Percentiles rank a stretch among this genome's conserved stretches.
phyloP scores from a whole-genome alignment of 139 green algal genomes.

The Dunaliella primolecta region DNA sequence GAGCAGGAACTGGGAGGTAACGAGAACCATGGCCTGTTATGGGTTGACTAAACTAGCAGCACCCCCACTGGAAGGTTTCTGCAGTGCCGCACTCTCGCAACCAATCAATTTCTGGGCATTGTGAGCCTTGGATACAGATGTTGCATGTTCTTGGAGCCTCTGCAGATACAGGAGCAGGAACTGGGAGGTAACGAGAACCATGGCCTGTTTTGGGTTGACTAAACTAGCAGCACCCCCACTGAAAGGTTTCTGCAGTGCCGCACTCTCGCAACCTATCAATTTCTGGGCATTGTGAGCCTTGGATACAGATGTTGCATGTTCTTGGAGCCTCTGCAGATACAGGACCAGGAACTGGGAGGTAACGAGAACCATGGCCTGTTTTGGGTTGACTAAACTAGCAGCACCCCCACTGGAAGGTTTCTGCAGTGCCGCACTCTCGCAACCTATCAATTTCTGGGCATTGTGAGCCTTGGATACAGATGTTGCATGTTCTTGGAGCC shows the following conservation, averaged over 20 bases:
- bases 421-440: neutral
- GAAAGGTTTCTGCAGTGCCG: neutral
- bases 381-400: slow-evolving; percentile 5
- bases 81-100: neutral
- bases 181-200: neutral
- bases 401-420: neutral
- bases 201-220: neutral
- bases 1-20: neutral
- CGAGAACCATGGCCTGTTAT: neutral
- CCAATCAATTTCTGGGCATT: too few relatives aligned
- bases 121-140: too few relatives aligned
- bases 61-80: neutral
- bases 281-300: too few relatives aligned
- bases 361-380: neutral
- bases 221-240: neutral
- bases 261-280: neutral
- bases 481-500: too few relatives aligned
- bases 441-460: too few relatives aligned
- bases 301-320: too few relatives aligned
- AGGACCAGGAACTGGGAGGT: too few relatives aligned
- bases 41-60: neutral
- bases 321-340: too few relatives aligned
- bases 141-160: slow-evolving; percentile 10
- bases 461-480: too few relatives aligned
- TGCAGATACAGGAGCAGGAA: neutral